These are phyloP conservation scores for Fusarium brevicatenulatum DNA, from an alignment of 2,329 filamentous ascomycete genomes.

Conservation along the genomic window DNA sequence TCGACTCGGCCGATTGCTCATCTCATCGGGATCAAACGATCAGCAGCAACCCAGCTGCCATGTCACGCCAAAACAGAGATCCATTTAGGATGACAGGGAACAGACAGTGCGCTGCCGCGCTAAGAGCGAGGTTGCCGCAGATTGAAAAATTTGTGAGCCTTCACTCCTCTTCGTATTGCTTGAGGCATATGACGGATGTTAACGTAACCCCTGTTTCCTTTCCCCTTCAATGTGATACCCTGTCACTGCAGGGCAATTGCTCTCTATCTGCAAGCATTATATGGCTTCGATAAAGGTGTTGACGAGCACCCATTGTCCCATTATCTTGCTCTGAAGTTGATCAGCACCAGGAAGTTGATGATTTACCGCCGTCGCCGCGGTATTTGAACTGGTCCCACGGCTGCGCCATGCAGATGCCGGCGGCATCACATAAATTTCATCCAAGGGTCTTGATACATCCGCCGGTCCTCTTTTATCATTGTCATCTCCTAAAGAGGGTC, in stretches of 20 bases:
- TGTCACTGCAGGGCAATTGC: neutral
- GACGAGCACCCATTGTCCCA: neutral
- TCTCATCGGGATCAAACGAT: conserved; percentile 7
- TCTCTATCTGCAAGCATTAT: neutral
- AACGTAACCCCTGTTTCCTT: neutral
- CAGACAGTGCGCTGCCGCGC: conserved; percentile 2
- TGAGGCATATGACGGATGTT: neutral
- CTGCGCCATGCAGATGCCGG: conserved; percentile 15
- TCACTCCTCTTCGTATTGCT: neutral
- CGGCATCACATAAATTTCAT: conserved; percentile 3
- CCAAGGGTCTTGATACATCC: neutral
- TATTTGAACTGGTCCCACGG: conserved; percentile 24
- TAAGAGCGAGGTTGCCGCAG: conserved; percentile 12
- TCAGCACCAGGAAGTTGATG: conserved; percentile 22
- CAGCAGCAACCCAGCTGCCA: neutral
- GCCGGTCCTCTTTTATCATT: neutral
- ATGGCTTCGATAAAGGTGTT: neutral
- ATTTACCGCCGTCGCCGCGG: conserved; percentile 34
- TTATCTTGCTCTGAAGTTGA: neutral
- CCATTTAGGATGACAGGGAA: neutral
- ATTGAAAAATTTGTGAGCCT: neutral
- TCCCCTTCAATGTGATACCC: neutral
- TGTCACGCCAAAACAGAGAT: conserved; percentile 5
- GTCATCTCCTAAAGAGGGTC: neutral
- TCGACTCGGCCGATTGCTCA: conserved; percentile 36